Evolutionary conservation across 2,329 filamentous ascomycete genomes (phyloP).

Genomic region (Pseudocercospora crystallina): DNA sequence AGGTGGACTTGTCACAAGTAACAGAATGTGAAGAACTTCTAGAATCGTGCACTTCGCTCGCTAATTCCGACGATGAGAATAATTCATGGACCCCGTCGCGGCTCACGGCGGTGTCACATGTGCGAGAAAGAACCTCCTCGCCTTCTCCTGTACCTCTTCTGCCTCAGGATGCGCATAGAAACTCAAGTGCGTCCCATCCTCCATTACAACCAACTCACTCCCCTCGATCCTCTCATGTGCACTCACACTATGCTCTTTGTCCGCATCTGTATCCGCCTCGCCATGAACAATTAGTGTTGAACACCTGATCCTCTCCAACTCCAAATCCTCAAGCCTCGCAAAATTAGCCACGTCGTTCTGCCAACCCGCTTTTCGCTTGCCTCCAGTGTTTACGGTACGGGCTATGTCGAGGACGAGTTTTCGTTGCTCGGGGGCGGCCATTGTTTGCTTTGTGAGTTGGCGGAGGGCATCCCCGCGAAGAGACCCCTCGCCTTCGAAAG

Average conservation of each 20-base stretch:
- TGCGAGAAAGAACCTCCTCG: not conserved
- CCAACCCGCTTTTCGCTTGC: not conserved
- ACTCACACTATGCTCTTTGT: not conserved
- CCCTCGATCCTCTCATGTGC: not conserved
- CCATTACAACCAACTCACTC: too few species aligned
- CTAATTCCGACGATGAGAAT: too few species aligned
- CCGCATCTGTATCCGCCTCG: not conserved
- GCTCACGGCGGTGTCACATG: too few species aligned
- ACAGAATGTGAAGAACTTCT: too few species aligned
- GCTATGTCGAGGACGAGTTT: not conserved
- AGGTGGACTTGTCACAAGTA: too few species aligned
- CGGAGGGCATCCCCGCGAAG: too few species aligned
- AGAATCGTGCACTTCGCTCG: too few species aligned
- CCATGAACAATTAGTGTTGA: not conserved
- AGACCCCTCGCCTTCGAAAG: too few species aligned
- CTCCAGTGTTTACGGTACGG: not conserved
- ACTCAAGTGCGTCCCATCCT: not conserved
- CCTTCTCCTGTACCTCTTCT: not conserved
- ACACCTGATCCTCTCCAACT: not conserved
- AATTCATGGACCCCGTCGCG: too few species aligned
- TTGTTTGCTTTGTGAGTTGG: too few species aligned
- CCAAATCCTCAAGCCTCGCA: not conserved
- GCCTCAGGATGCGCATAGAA: not conserved
- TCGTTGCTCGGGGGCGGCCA: too few species aligned
- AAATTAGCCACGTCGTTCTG: not conserved